phyloP scores from a whole-genome alignment of 2,329 filamentous ascomycete genomes.

The Penicillium sp. region DNA sequence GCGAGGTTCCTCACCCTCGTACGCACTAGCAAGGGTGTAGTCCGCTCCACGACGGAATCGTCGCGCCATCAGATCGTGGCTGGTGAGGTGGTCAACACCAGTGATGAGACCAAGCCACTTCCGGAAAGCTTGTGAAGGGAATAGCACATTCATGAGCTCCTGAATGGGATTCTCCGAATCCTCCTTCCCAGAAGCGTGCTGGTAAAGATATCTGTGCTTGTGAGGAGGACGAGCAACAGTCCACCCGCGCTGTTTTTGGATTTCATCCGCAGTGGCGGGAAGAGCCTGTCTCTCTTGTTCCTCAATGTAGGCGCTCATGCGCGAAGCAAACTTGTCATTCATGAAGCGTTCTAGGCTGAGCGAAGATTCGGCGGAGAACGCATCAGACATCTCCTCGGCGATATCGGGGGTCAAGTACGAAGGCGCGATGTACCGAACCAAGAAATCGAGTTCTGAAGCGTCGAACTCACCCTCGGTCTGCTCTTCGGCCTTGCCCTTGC shows the following conservation, averaged over 20 bases:
- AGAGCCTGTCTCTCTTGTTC: slow-evolving; percentile 59
- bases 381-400: slow-evolving; percentile 74
- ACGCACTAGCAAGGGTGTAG: slow-evolving; percentile 89
- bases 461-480: slow-evolving; percentile 64
- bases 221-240: slow-evolving; percentile 83
- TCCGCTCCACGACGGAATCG: slow-evolving; percentile 85
- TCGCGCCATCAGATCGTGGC: slow-evolving; percentile 76
- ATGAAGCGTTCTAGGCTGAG: slow-evolving; percentile 80
- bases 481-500: slow-evolving; percentile 42
- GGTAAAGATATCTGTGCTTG: slow-evolving; percentile 90
- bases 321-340: slow-evolving; percentile 71
- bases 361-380: slow-evolving; percentile 80
- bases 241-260: slow-evolving; percentile 65
- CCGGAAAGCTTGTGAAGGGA: slow-evolving; percentile 82
- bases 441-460: slow-evolving; percentile 80
- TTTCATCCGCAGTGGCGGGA: slow-evolving; percentile 50
- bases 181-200: slow-evolving; percentile 52
- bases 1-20: slow-evolving; percentile 69
- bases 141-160: slow-evolving; percentile 76
- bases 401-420: slow-evolving; percentile 92
- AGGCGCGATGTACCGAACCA: slow-evolving; percentile 86
- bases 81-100: slow-evolving; percentile 64
- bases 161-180: slow-evolving; percentile 57
- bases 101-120: slow-evolving; percentile 89
- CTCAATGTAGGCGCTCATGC: slow-evolving; percentile 71